Conservation (phyloP, 352 stramenopile genomes). For the Vaucheria bursata region DNA sequence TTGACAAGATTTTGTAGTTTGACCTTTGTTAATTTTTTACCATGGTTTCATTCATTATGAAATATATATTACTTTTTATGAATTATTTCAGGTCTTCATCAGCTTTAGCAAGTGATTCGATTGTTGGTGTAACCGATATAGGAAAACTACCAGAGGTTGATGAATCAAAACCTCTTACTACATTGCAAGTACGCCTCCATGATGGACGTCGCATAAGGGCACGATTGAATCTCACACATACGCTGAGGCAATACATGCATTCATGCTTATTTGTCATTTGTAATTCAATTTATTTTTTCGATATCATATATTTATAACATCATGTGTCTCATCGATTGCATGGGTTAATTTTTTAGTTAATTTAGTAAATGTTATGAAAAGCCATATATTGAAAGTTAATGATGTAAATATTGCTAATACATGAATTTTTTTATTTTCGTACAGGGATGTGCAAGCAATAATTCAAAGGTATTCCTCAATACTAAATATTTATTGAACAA, state of each 20-base stretch:
- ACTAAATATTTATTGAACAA: no score
- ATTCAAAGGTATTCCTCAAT: no score
- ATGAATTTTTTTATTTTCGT: no score
- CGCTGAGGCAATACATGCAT: conserved; percentile 53
- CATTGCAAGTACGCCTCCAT: conserved; percentile 72
- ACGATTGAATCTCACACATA: conserved; percentile 73
- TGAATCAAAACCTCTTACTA: conserved; percentile 70
- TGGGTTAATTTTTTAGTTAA: no score
- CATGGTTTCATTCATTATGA: neutral
- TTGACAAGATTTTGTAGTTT: neutral
- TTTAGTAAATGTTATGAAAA: no score
- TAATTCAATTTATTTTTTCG: neutral
- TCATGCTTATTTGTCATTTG: no score
- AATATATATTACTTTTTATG: neutral
- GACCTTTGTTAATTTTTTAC: neutral
- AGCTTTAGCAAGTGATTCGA: conserved; percentile 45
- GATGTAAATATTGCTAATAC: no score
- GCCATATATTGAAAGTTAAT: no score
- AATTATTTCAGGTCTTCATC: no score
- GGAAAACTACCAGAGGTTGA: conserved; percentile 62
- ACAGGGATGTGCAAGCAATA: no score
- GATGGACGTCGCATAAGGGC: conserved; percentile 66
- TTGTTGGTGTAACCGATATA: conserved; percentile 50
- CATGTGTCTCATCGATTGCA: neutral
- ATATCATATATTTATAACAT: neutral